These are phyloP conservation scores for Bigelowiella natans DNA, from an alignment of 78 protist species.

Conservation along the genomic window DNA sequence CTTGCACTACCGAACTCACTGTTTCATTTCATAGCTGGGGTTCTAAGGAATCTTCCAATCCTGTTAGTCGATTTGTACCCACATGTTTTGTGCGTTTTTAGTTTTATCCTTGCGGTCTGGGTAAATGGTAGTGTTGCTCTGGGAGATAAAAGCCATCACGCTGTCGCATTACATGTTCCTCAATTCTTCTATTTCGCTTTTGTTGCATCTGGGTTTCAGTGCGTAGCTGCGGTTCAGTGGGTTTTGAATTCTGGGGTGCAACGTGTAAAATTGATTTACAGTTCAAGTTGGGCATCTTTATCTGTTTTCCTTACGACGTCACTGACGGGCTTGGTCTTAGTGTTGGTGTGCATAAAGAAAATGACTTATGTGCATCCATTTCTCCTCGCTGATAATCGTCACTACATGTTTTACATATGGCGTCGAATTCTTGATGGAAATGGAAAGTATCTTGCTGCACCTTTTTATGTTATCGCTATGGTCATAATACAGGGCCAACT, in stretches of 20 bases:
- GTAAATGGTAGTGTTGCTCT: background rate
- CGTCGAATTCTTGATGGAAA: background rate
- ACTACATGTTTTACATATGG: conserved; percentile 12
- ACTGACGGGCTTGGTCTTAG: no score
- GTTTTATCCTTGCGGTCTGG: background rate
- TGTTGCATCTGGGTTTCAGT: no score
- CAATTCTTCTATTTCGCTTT: background rate
- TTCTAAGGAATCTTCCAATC: background rate
- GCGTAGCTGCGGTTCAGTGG: no score
- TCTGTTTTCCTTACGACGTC: no score
- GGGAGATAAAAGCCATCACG: background rate
- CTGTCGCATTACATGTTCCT: background rate
- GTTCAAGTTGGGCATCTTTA: no score
- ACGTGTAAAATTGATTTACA: no score
- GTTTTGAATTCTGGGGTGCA: no score
- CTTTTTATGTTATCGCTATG: background rate
- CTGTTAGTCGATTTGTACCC: background rate
- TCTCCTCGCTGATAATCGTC: conserved; percentile 11
- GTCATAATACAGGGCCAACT: background rate
- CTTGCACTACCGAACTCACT: background rate
- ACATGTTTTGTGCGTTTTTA: background rate
- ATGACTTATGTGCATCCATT: conserved; percentile 24
- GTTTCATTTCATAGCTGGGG: background rate
- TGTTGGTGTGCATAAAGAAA: no score
- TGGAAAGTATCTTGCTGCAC: background rate